Evolutionary conservation across 768 basidiomycete genomes (phyloP), one percentile per base, ranked within the genome.

Genomic region (Phlebiopsis gigantea): DNA sequence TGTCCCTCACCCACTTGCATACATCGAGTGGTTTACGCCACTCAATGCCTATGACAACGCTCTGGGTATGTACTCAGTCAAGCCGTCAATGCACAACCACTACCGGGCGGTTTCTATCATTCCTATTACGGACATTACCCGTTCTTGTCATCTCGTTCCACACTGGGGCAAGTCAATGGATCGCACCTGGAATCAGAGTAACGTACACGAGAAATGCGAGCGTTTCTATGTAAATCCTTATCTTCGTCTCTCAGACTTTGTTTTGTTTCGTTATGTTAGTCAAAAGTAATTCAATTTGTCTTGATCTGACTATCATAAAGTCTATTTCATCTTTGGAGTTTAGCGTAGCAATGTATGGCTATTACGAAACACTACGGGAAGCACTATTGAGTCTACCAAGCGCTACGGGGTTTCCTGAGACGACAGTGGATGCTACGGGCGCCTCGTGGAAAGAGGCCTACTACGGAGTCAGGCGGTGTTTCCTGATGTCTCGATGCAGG

Each of bases 121-220:
- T 9, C 58, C 63, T 0, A 28, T 66, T 4, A 64, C 57, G 6
- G 25, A 65, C 5, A 68, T 73, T 22, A 21, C 64, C 3, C 62
- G 64, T 15, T 64, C 66, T 14, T 71, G 69, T 48, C 72, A 73
- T 57, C 57, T 73, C 1, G 59, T 70, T 17, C 69, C 71, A 0
- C 7, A 66, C 58, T 65, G 59, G 61, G 55, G 60, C 1, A 42
- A 28, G 34, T 1, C 31, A 17, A 39, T 58, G 8, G 47, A 61
- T 49, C 6, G 17, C 1, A 24, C 42, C 2, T 65, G 60, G 65
- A 57, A 34, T 5, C 26, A 62, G 1, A 52, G 49, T 1, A 60
- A 57, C 29, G 48, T 62, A 1, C 29, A 62, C 15, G 60, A 63
- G 15, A 53, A 55, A n/a, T 50, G 49, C 21, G 55, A 56, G 4